Evolutionary conservation across 2,329 filamentous ascomycete genomes (phyloP).

Genomic region (Penicillium sp.): DNA sequence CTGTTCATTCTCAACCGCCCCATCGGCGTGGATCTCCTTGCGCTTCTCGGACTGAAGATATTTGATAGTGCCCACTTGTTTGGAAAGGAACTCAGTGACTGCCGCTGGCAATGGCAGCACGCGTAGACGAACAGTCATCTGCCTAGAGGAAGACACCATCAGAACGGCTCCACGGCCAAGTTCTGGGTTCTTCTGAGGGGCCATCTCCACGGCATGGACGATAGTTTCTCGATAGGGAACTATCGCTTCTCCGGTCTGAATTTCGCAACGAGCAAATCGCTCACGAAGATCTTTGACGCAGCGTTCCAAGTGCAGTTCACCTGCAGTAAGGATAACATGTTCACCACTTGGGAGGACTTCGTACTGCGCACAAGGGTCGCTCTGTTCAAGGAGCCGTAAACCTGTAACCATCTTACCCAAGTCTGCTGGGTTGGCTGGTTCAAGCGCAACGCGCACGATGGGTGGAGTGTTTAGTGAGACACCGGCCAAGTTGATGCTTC

Average conservation of each 20-base stretch:
- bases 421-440: conserved; percentile 85
- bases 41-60: conserved; percentile 70
- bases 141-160: conserved; percentile 76
- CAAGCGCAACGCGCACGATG: conserved; percentile 93
- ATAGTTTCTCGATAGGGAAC: conserved; percentile 95
- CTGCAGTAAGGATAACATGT: conserved; percentile 90
- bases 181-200: conserved; percentile 78
- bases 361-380: conserved; percentile 93
- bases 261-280: conserved; percentile 88
- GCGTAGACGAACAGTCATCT: conserved; percentile 71
- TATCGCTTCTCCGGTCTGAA: conserved; percentile 89
- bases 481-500: conserved; percentile 85
- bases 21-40: conserved; percentile 47
- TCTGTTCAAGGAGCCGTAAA: conserved; percentile 81
- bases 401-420: conserved; percentile 93
- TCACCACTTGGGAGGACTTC: conserved; percentile 90
- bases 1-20: conserved; percentile 42
- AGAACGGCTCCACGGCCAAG: conserved; percentile 79
- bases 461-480: conserved; percentile 77
- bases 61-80: conserved; percentile 76
- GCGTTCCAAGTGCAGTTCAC: conserved; percentile 88
- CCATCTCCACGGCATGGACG: conserved; percentile 85
- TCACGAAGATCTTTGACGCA: conserved; percentile 92
- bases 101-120: conserved; percentile 73
- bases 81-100: conserved; percentile 81